Conservation (phyloP, 306 rosid genomes). For the Citrullus amarus region DNA sequence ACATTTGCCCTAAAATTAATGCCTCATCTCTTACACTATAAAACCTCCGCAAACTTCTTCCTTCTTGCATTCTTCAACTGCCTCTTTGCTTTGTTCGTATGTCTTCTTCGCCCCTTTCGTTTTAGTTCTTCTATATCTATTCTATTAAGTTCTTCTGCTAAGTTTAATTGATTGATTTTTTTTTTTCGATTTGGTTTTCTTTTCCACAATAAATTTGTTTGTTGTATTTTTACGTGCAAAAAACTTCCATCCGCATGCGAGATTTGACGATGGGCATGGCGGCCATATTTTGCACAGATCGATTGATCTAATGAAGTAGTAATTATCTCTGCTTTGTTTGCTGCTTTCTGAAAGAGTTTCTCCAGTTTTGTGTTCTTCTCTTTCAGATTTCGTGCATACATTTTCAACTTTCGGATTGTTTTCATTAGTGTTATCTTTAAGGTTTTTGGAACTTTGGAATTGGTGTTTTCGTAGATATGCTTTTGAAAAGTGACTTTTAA, state of each 20-base stretch:
- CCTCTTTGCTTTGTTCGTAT: neutral
- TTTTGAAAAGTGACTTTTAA: neutral
- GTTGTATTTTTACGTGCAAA: constrained; percentile 23
- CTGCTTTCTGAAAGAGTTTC: neutral
- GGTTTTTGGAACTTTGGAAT: neutral
- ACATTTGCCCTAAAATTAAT: constrained; percentile 13
- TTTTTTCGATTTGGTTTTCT: no score
- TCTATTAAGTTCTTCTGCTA: no score
- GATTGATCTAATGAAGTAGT: constrained; percentile 17
- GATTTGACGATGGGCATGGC: constrained; percentile 28
- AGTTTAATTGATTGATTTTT: no score
- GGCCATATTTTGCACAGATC: constrained; percentile 86
- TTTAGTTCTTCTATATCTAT: neutral
- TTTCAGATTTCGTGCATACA: constrained; percentile 3
- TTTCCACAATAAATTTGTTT: neutral
- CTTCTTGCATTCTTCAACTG: neutral
- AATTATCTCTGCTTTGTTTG: neutral
- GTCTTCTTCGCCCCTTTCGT: neutral
- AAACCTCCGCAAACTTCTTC: neutral
- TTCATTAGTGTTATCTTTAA: neutral
- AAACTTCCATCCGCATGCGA: constrained; percentile 89
- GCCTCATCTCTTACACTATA: neutral
- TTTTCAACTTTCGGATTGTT: neutral
- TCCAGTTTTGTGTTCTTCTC: neutral
- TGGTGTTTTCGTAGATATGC: neutral